phyloP scores from a whole-genome alignment of 2,329 filamentous ascomycete species.

The Botrytis porri region DNA sequence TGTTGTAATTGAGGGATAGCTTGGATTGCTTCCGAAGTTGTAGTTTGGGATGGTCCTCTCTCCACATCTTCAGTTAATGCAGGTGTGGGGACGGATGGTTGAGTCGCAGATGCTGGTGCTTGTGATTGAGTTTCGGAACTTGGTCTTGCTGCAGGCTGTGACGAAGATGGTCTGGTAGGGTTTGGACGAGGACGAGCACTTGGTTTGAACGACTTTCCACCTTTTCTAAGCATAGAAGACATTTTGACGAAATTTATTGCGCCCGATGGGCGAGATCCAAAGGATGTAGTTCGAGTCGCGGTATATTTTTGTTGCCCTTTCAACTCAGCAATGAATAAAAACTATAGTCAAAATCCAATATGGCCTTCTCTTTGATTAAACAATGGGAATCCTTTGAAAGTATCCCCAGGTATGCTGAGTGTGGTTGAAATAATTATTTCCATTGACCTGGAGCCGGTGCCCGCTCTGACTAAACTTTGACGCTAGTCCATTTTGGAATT shows the following conservation, averaged over 20 bases:
- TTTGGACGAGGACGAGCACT: conserved; percentile 59
- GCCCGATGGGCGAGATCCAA: conserved; percentile 16
- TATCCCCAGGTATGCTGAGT: neutral
- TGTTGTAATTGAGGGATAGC: conserved; percentile 6
- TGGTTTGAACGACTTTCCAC: conserved; percentile 53
- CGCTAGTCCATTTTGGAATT: conserved; percentile 10
- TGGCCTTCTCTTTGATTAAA: neutral
- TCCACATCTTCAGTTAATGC: neutral
- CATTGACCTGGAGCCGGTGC: conserved; percentile 15
- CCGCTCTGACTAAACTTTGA: conserved; percentile 16
- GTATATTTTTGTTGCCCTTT: neutral
- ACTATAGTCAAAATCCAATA: neutral
- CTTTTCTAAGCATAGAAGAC: conserved; percentile 21
- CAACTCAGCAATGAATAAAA: neutral
- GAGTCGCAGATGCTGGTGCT: conserved; percentile 31
- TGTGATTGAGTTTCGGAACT: conserved; percentile 42
- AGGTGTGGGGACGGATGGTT: conserved; percentile 4
- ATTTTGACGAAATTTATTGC: conserved; percentile 16
- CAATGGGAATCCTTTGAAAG: conserved; percentile 1
- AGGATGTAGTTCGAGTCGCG: conserved; percentile 2
- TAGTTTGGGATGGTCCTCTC: neutral
- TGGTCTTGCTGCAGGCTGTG: conserved; percentile 40
- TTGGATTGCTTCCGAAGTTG: neutral
- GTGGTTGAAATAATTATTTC: conserved; percentile 17
- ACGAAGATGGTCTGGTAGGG: conserved; percentile 44